Conservation (phyloP, 371 early-diverging fungal genomes). For the Lichtheimia corymbifera region DNA sequence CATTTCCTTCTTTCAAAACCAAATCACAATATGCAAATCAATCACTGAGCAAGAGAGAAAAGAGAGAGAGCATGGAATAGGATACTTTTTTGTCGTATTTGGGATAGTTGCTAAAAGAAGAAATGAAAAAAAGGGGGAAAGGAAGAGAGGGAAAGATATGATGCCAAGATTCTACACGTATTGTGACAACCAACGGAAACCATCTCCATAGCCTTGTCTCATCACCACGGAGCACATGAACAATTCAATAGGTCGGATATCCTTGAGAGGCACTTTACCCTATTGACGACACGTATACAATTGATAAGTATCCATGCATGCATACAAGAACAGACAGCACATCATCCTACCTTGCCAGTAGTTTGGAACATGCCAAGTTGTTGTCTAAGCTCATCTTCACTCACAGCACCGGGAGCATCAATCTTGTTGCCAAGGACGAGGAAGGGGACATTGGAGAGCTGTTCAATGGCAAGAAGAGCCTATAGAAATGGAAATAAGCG, state of each 20-base stretch:
- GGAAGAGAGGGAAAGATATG: not conserved
- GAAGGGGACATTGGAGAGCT: conserved; percentile 91
- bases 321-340: not conserved
- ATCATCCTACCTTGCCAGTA: conserved; percentile 81
- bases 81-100: no score
- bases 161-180: conserved; percentile 60
- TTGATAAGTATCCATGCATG: not conserved
- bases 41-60: no score
- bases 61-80: no score
- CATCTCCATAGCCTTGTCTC: conserved; percentile 98
- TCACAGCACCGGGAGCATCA: conserved; percentile 92
- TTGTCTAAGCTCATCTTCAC: conserved; percentile 89
- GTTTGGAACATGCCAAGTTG: conserved; percentile 92
- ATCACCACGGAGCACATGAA: conserved; percentile 98
- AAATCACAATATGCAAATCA: no score
- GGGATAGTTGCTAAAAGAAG: not conserved
- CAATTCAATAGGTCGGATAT: conserved; percentile 94
- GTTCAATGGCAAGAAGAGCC: conserved; percentile 92
- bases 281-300: conserved; percentile 15
- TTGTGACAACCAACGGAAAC: conserved; percentile 92
- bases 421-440: conserved; percentile 98
- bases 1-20: no score
- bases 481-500: conserved; percentile 23
- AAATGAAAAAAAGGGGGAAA: conserved; percentile 2
- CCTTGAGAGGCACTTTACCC: conserved; percentile 90